A percentile compares a stretch with the other conserved stretches of the same genome.
phyloP scores from a whole-genome alignment of 306 rosid species.

The Fagus crenata region DNA sequence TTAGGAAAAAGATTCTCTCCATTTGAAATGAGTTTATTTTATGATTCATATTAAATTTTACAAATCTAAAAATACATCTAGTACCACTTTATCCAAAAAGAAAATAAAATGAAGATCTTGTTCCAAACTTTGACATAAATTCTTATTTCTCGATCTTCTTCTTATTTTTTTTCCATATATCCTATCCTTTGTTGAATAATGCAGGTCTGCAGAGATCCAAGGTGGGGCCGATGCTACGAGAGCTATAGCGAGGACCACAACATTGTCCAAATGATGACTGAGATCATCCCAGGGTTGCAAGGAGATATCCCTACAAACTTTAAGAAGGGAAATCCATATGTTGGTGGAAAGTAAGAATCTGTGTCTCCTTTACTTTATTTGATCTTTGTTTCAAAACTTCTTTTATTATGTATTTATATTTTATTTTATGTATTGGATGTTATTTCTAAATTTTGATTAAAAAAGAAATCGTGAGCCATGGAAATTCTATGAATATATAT shows the following conservation, averaged over 20 bases:
- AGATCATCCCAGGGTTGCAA: conserved; percentile 14
- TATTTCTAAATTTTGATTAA: no score
- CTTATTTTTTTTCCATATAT: neutral
- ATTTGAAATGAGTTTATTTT: no score
- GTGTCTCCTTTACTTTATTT: neutral
- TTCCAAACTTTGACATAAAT: neutral
- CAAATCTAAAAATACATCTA: no score
- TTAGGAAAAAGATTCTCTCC: no score
- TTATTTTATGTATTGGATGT: no score
- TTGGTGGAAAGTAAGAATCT: conserved; percentile 10
- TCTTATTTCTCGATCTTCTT: neutral
- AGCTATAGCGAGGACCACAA: conserved; percentile 14
- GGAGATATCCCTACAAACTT: neutral
- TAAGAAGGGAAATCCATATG: neutral
- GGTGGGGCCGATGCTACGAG: conserved; percentile 15
- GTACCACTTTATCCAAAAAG: no score
- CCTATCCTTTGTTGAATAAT: neutral
- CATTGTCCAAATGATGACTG: conserved; percentile 2
- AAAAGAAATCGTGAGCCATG: no score
- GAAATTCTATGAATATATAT: no score
- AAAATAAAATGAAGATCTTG: no score
- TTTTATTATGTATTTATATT: no score
- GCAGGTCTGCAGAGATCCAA: conserved; percentile 22
- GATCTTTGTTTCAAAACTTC: neutral
- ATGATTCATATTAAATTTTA: no score